Percentiles rank a stretch among this genome's conserved stretches.
phyloP scores from a whole-genome alignment of 116 monocot genomes.

The Dioscorea cayenensis region DNA sequence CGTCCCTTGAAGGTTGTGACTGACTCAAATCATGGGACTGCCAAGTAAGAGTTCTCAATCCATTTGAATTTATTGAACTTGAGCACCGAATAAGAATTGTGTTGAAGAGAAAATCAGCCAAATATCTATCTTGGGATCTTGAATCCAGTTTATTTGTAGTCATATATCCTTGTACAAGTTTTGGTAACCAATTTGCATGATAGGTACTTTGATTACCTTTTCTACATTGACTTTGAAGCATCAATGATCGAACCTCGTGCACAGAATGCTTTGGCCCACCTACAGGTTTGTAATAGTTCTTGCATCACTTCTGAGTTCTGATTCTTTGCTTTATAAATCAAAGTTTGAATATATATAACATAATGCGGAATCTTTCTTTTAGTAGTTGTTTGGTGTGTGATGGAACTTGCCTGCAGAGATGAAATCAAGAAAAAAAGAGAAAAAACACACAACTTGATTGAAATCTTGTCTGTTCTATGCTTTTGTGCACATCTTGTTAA shows the following conservation, averaged over 20 bases:
- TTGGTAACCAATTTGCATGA: neutral
- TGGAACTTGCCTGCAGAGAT: too few species aligned
- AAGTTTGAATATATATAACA: too few species aligned
- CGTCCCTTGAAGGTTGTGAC: constrained; percentile 44
- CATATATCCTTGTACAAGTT: neutral
- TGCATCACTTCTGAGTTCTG: too few species aligned
- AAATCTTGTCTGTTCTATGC: too few species aligned
- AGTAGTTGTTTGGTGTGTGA: too few species aligned
- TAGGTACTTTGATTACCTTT: constrained; percentile 80
- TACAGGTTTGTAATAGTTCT: constrained; percentile 39
- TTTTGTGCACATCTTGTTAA: too few species aligned
- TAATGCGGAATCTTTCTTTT: too few species aligned
- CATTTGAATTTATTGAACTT: neutral
- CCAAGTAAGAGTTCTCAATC: constrained; percentile 25
- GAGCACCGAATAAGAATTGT: neutral
- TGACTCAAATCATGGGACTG: constrained; percentile 39
- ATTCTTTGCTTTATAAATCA: too few species aligned
- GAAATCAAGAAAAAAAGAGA: too few species aligned
- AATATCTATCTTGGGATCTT: too few species aligned
- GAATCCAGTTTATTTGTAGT: too few species aligned
- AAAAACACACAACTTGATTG: too few species aligned
- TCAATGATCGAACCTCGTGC: constrained; percentile 76
- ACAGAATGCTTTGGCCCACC: constrained; percentile 59
- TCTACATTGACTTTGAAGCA: constrained; percentile 86
- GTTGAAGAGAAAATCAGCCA: neutral